Evolutionary conservation across 2,329 filamentous ascomycete genomes (phyloP), one percentile per base, ranked within the genome.

Genomic region (Pseudogymnoascus sp.): DNA sequence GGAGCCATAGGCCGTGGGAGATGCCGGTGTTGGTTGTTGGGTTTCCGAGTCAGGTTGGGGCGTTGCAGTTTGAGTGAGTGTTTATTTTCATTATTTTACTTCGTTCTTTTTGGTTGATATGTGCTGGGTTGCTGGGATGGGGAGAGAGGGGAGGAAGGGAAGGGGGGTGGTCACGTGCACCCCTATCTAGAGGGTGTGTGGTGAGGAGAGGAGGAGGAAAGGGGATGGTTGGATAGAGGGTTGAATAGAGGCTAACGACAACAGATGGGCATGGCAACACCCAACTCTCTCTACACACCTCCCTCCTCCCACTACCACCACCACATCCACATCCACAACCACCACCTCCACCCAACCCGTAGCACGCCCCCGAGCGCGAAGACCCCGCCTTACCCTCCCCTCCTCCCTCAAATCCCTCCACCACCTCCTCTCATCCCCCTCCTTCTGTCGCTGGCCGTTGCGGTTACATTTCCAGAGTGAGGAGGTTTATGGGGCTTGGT

Each of bases 241-340:
- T 23, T 3, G 49, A 25, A 16, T 11, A 62, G n/a, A 8, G 31
- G 9, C 38, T 59, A 28, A 61, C 62, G 53, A 38, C 25, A 14
- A 23, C 66, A 93, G 90, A 80, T 97, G 93, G 93, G 93, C 93
- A 40, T 88, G 96, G 81, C 90, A 90, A 68, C 92, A 97, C 72
- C 85, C 92, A 1, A 89, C 95, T 72, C 74, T 88, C 36, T 93
- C 93, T 4, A 79, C 88, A 36, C 92, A 96, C 72, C 91, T 96
- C 63, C 82, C 88, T 11, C 75, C 81, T 11, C 79, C 82, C 34
- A 81, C 85, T 42, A 81, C 87, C n/a, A 78, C 90, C 37, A 78
- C 82, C 1, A 72, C 80, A 16, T 16, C 16, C 59, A 75, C 83
- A 69, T 28, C 25, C 59, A 75, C 83, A 69, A 83, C 77, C 0